Conservation (phyloP, 1,284 basidiomycete species). For the Boletus sp. region DNA sequence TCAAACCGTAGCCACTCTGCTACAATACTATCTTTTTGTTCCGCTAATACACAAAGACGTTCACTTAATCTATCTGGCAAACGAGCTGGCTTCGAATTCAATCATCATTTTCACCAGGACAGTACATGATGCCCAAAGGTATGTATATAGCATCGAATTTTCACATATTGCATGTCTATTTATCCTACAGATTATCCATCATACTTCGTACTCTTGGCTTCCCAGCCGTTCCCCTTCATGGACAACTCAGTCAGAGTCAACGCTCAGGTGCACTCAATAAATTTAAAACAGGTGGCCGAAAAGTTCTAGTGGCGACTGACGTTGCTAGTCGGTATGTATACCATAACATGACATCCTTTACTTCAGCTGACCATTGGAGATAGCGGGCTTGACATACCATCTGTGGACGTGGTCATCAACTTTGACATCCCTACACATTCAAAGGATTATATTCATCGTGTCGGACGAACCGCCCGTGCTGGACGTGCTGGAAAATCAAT, state of each 20-base stretch:
- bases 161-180: neutral
- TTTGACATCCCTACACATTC: constrained; percentile 98
- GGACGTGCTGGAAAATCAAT: constrained; percentile 94
- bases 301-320: constrained; percentile 93
- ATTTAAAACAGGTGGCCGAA: constrained; percentile 93
- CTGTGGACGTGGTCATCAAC: constrained; percentile 96
- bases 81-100: constrained; percentile 87
- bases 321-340: constrained; percentile 81
- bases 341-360: constrained; percentile 1
- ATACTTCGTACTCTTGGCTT: constrained; percentile 91
- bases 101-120: constrained; percentile 97
- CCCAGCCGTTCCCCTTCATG: constrained; percentile 93
- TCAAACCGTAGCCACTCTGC: constrained; percentile 91
- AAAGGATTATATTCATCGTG: constrained; percentile 99
- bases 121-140: constrained; percentile 89
- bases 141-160: constrained; percentile 16
- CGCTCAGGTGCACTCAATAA: constrained; percentile 93
- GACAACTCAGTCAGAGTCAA: constrained; percentile 91
- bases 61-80: constrained; percentile 86
- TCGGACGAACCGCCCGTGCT: constrained; percentile 95
- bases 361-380: constrained; percentile 7
- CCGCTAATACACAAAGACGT: constrained; percentile 93
- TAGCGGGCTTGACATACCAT: constrained; percentile 93
- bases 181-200: constrained; percentile 66
- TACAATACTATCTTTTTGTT: constrained; percentile 96